These are phyloP conservation scores for Striga hermonthica DNA, from an alignment of 305 asterid genomes.

Conservation along the genomic window DNA sequence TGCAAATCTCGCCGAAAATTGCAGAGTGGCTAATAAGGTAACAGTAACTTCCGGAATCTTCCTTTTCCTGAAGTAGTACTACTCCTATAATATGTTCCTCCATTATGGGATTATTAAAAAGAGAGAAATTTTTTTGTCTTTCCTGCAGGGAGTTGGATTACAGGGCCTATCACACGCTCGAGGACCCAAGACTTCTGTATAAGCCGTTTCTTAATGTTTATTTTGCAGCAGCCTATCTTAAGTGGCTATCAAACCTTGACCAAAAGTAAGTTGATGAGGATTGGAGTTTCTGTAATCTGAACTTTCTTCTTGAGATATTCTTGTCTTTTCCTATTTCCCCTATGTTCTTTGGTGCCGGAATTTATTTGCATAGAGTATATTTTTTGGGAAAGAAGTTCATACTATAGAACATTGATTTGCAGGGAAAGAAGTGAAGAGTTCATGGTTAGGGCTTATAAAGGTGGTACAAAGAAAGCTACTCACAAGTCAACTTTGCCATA, in stretches of 20 bases:
- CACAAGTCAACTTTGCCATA: slow-evolving; percentile 75
- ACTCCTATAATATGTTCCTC: slow-evolving; percentile 3
- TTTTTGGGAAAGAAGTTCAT: not conserved
- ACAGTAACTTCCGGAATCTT: slow-evolving; percentile 13
- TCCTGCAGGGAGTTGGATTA: slow-evolving; percentile 72
- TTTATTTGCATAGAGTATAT: not conserved
- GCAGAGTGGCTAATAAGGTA: slow-evolving; percentile 80
- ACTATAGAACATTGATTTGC: slow-evolving; percentile 21
- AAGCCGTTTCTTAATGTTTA: slow-evolving; percentile 77
- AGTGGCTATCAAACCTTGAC: slow-evolving; percentile 70
- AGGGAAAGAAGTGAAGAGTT: slow-evolving; percentile 93
- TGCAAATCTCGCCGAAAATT: slow-evolving; percentile 74
- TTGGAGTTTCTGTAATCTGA: slow-evolving; percentile 10
- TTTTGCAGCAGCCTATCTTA: slow-evolving; percentile 86
- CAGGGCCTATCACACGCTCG: slow-evolving; percentile 46
- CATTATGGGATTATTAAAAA: slow-evolving; percentile 15
- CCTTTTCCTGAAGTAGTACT: not conserved
- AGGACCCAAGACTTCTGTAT: slow-evolving; percentile 45
- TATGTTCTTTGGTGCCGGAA: not conserved
- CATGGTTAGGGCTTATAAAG: slow-evolving; percentile 86
- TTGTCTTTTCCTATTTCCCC: slow-evolving; percentile 16
- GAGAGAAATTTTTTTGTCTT: slow-evolving; percentile 29
- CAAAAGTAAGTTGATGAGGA: slow-evolving; percentile 48
- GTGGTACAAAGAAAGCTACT: slow-evolving; percentile 75
- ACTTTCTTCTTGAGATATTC: slow-evolving; percentile 16